Conservation (phyloP, 768 basidiomycete species). For the Suillus subluteus region DNA sequence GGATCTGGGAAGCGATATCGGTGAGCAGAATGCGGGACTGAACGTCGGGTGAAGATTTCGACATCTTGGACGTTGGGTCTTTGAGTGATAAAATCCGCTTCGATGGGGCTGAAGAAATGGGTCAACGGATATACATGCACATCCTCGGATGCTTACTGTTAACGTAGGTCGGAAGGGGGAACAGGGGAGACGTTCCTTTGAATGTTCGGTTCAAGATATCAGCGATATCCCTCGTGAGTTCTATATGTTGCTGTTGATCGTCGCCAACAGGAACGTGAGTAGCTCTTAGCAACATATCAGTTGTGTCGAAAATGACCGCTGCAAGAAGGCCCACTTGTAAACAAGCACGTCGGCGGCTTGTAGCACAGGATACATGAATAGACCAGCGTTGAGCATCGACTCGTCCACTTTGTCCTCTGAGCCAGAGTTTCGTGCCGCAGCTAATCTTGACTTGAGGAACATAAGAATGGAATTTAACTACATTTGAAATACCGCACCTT, state of each 20-base stretch:
- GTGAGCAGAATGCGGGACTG: constrained; percentile 87
- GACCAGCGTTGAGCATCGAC: constrained; percentile 76
- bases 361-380: constrained; percentile 91
- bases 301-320: background rate
- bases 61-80: constrained; percentile 91
- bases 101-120: constrained; percentile 61
- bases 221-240: constrained; percentile 84
- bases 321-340: constrained; percentile 61
- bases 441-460: constrained; percentile 65
- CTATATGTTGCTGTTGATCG: constrained; percentile 94
- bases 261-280: constrained; percentile 97
- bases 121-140: background rate
- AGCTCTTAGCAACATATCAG: constrained; percentile 49
- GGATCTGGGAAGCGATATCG: constrained; percentile 64
- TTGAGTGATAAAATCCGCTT: constrained; percentile 85
- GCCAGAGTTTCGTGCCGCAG: constrained; percentile 71
- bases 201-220: constrained; percentile 80
- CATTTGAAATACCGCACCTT: constrained; percentile 56
- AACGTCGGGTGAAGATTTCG: constrained; percentile 83
- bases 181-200: constrained; percentile 49
- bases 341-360: constrained; percentile 92
- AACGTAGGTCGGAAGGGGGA: constrained; percentile 73
- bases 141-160: constrained; percentile 57
- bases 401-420: constrained; percentile 82
- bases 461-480: constrained; percentile 5